Evolutionary conservation across 805 yeast genomes (phyloP).

Genomic region (Saccharomycopsis fermentans): DNA sequence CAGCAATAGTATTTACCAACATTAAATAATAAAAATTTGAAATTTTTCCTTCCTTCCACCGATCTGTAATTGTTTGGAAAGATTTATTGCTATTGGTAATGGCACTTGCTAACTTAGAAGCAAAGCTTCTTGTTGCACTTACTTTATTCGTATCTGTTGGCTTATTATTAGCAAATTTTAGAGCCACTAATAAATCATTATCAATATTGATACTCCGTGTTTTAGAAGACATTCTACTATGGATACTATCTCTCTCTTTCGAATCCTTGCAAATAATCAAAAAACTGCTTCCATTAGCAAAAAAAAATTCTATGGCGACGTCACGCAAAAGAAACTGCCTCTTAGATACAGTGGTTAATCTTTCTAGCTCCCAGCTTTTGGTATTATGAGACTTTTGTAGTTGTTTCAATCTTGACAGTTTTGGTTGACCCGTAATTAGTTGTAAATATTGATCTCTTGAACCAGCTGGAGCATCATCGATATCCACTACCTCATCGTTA

Average conservation of each 20-base stretch:
- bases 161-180: conserved; percentile 30
- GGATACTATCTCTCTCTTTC: conserved; percentile 46
- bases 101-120: conserved; percentile 36
- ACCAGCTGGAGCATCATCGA: conserved; percentile 51
- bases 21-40: conserved; percentile 78
- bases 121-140: conserved; percentile 26
- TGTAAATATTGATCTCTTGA: conserved; percentile 62
- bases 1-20: conserved; percentile 74
- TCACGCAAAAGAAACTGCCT: conserved; percentile 70
- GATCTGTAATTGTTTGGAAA: conserved; percentile 43
- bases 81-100: conserved; percentile 31
- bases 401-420: conserved; percentile 19
- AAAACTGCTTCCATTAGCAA: conserved; percentile 61
- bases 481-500: conserved; percentile 47
- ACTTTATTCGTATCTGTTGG: conserved; percentile 20
- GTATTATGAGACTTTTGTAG: conserved; percentile 33
- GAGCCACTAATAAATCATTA: conserved; percentile 42
- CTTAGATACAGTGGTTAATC: conserved; percentile 56
- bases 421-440: conserved; percentile 44
- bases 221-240: conserved; percentile 36
- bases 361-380: conserved; percentile 49
- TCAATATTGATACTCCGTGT: conserved; percentile 45
- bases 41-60: conserved; percentile 70
- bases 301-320: conserved; percentile 71
- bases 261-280: conserved; percentile 53